A percentile compares a stretch with the other conserved stretches of the same genome.
These are phyloP conservation scores for Claviceps quebecensis DNA, from an alignment of 2,329 filamentous ascomycete species.

Conservation along the genomic window DNA sequence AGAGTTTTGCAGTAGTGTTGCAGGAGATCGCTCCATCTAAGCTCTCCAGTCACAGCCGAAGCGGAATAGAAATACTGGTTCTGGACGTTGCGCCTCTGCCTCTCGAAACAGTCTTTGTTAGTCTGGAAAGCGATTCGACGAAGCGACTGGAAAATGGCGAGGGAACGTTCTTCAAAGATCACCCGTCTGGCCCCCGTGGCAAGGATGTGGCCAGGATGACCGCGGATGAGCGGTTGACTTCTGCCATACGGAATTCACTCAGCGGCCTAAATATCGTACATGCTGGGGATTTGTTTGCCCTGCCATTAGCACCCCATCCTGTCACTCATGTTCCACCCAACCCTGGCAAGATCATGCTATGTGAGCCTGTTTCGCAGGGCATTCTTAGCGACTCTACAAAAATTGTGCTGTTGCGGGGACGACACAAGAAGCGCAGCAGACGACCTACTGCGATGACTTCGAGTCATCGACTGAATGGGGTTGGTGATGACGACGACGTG, in stretches of 20 bases:
- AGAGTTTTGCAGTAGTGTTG: slow-evolving; percentile 62
- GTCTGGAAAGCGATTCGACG: slow-evolving; percentile 66
- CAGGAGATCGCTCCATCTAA: slow-evolving; percentile 64
- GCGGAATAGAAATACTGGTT: slow-evolving; percentile 70
- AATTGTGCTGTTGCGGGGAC: slow-evolving; percentile 62
- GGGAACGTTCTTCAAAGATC: slow-evolving; percentile 61
- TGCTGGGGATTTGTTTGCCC: slow-evolving; percentile 60
- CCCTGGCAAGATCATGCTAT: slow-evolving; percentile 79
- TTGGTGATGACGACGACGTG: slow-evolving; percentile 54
- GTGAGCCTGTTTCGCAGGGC: slow-evolving; percentile 87
- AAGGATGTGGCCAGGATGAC: slow-evolving; percentile 22
- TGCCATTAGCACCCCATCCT: slow-evolving; percentile 71
- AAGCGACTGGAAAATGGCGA: slow-evolving; percentile 72
- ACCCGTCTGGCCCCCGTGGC: slow-evolving; percentile 29
- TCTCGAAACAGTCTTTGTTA: slow-evolving; percentile 77
- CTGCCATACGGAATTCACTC: slow-evolving; percentile 61
- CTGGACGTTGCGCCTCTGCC: slow-evolving; percentile 68
- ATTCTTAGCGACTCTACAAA: slow-evolving; percentile 63
- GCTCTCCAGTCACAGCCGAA: slow-evolving; percentile 55
- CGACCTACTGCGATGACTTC: slow-evolving; percentile 31
- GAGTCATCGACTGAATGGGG: slow-evolving; percentile 36
- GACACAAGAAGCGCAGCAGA: slow-evolving; percentile 38
- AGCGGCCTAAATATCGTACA: slow-evolving; percentile 64
- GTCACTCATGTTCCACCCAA: slow-evolving; percentile 75
- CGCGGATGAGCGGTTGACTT: slow-evolving; percentile 44